These are phyloP conservation scores for Lactifluus rugatus DNA, from an alignment of 768 basidiomycete genomes.

Conservation along the genomic window DNA sequence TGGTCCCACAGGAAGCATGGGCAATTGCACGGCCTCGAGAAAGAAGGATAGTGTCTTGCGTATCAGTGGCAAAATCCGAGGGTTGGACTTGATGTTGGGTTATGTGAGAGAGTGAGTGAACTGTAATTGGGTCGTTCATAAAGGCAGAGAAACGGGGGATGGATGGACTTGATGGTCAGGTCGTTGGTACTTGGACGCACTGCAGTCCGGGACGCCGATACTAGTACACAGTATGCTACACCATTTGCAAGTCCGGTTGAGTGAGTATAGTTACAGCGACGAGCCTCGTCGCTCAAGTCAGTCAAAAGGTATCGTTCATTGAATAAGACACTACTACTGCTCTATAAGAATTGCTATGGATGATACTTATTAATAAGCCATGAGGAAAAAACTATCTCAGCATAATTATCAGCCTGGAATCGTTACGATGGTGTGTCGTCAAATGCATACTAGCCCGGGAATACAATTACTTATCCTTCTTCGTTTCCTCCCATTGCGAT, in stretches of 20 bases:
- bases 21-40: background rate
- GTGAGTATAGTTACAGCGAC: too few relatives aligned
- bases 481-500: background rate
- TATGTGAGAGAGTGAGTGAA: background rate
- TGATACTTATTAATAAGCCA: background rate
- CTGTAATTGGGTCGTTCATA: background rate
- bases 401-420: background rate
- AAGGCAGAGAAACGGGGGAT: background rate
- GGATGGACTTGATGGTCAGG: background rate
- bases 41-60: background rate
- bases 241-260: too few relatives aligned
- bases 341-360: background rate
- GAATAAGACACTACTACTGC: background rate
- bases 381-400: background rate
- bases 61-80: background rate
- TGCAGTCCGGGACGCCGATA: too few relatives aligned
- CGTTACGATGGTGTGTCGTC: background rate
- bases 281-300: too few relatives aligned
- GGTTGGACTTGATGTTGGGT: background rate
- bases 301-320: background rate
- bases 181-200: too few relatives aligned
- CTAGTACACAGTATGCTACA: too few relatives aligned
- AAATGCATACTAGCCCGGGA: background rate
- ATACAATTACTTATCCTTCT: slow-evolving; percentile 8
- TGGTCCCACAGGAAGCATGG: background rate